Evolutionary conservation across 352 stramenopile species (phyloP), one percentile per base, ranked within the genome.

Genomic region (Phytopythium kandeliae): DNA sequence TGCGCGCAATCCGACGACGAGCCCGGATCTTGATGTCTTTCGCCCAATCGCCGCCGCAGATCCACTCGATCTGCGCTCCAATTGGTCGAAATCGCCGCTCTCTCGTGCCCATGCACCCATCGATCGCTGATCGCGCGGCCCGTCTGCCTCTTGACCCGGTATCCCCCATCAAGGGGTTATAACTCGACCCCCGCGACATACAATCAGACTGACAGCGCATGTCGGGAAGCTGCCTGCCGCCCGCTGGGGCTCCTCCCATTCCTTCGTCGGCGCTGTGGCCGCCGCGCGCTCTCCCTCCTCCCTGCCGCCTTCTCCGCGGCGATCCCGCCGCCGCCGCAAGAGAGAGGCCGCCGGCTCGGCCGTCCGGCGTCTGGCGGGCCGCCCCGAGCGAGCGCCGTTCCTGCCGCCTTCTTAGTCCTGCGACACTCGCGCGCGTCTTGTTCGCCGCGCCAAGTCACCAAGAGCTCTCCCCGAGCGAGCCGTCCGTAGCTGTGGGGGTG

Each of bases 341-440:
- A n/a, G n/a, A n/a, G n/a, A n/a, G n/a, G n/a, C n/a, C n/a, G n/a
- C n/a, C n/a, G n/a, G n/a, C n/a, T n/a, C n/a, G n/a, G n/a, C n/a
- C n/a, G n/a, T n/a, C n/a, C n/a, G n/a, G n/a, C n/a, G n/a, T n/a
- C n/a, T n/a, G n/a, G n/a, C n/a, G 2, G 31, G 2, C 31, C 31
- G 4, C 31, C 31, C 31, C 3, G 10, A 36, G 31, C 31, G 38
- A 45, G 11, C n/a, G 30, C n/a, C 45, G 45, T 38, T 51, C 45
- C 45, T n/a, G 30, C 5, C 28, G 44, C 44, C 44, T 50, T 25
- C 42, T 28, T 33, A 17, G 4, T 31, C 40, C 45, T 51, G 45
- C 19, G 30, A 46, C 40, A 46, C 40, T 33, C 24, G n/a, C n/a
- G n/a, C n/a, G n/a, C n/a, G n/a, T n/a, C n/a, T n/a, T n/a, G n/a